Evolutionary conservation across 2,329 filamentous ascomycete genomes (phyloP), one percentile per base, ranked within the genome.

Genomic region (Mariannaea sp.): DNA sequence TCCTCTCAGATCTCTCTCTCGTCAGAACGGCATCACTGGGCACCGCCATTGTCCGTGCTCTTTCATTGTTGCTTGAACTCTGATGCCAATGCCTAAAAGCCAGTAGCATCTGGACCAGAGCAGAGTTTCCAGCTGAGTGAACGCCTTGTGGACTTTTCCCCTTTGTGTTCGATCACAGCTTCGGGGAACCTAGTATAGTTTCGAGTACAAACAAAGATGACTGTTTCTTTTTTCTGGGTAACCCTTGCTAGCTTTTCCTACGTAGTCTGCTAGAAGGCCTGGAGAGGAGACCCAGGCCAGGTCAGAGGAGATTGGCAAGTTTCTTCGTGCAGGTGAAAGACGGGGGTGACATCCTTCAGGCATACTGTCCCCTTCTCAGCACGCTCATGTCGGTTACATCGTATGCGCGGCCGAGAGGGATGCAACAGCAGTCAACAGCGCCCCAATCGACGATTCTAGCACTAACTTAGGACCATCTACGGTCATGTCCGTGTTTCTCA

Each of bases 251-350:
- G 14, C 6, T 3, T 22, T 39, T 4, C 16, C 12, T 38, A 10
- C 16, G 36, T 26, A 7, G 9, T 7, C 19, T 9, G n/a, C 16
- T 40, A 13, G 24, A 35, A 33, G 49, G 49, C 49, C 46, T 47
- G 47, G 42, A 22, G 42, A 22, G 9, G 36, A 17, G 14, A 13
- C 20, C 20, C n/a, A 17, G 45, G 14, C 36, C 43, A 17, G 45
- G 14, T 32, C 43, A 43, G 35, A 27, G 10, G 20, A 10, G 30
- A 52, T 38, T 29, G 35, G 36, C 26, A 32, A 24, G 20, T 40
- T 59, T 54, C 59, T 59, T 64, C 59, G 49, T 63, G 19, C 10
- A 38, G 36, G 30, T 53, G 54, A 38, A 42, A 40, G 44, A 24
- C 13, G 19, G 36, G 8, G 14, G 43, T 46, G 33, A 29, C 36